A percentile compares a stretch with the other conserved stretches of the same genome.
phyloP scores from a whole-genome alignment of 2,329 filamentous ascomycete species.

The Diaporthe longicolla region DNA sequence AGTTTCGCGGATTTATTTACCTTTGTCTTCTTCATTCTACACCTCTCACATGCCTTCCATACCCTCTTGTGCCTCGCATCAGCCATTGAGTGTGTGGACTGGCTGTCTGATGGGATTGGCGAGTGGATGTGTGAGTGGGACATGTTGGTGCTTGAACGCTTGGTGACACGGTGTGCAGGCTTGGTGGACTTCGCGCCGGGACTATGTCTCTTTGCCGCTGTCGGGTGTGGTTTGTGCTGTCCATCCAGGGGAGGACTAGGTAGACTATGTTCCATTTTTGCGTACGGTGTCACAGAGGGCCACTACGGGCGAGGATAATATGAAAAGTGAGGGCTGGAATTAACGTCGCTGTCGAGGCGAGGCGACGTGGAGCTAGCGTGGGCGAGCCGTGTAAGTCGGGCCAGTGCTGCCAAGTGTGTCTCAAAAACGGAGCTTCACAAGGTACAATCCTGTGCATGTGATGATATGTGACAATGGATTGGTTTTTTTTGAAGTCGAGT shows the following conservation, averaged over 20 bases:
- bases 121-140: conserved; percentile 53
- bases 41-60: conserved; percentile 77
- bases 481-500: neutral
- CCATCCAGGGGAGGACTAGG: conserved; percentile 69
- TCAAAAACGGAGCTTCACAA: neutral
- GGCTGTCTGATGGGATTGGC: conserved; percentile 55
- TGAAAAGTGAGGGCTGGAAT: neutral
- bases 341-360: neutral
- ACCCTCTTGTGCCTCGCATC: conserved; percentile 75
- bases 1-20: conserved; percentile 52
- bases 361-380: neutral
- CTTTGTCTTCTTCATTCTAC: conserved; percentile 80
- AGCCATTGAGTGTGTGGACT: conserved; percentile 56
- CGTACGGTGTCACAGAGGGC: conserved; percentile 13
- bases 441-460: neutral
- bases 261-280: conserved; percentile 63
- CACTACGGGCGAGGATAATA: neutral
- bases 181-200: conserved; percentile 63
- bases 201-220: conserved; percentile 55
- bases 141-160: conserved; percentile 63
- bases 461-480: conserved; percentile 15
- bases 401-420: neutral
- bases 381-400: conserved; percentile 35
- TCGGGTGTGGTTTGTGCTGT: conserved; percentile 52
- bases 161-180: conserved; percentile 65